Evolutionary conservation across 257 asterid genomes (phyloP).

Genomic region (Cynanchum wilfordii): DNA sequence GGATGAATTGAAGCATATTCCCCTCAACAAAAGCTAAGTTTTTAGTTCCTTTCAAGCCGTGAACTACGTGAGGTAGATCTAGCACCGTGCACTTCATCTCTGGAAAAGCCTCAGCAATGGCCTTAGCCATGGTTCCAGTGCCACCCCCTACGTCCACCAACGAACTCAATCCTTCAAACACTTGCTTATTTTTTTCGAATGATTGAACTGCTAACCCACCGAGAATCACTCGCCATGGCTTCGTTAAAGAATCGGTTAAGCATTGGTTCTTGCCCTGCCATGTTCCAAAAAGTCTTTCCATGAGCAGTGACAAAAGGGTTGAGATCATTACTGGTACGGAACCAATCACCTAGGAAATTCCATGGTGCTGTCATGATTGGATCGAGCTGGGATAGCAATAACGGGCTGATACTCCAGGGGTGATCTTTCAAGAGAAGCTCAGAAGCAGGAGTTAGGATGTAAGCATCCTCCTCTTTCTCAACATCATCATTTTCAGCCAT

Average conservation of each 20-base stretch:
- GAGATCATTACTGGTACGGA: slow-evolving; percentile 6
- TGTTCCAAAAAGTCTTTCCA: slow-evolving; percentile 15
- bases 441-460: not conserved
- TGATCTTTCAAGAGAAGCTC: too few species aligned
- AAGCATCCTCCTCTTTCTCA: not conserved
- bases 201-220: slow-evolving; percentile 1
- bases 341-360: slow-evolving; percentile 17
- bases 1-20: slow-evolving; percentile 12
- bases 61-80: too few species aligned
- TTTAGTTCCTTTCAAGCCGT: too few species aligned
- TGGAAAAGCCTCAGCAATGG: not conserved
- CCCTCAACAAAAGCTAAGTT: too few species aligned
- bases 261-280: slow-evolving; percentile 10
- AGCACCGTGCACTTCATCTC: too few species aligned
- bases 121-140: slow-evolving; percentile 20
- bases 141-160: slow-evolving; percentile 35
- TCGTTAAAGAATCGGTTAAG: slow-evolving; percentile 22
- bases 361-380: not conserved
- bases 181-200: too few species aligned
- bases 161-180: too few species aligned
- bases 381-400: slow-evolving; percentile 5
- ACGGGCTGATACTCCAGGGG: not conserved
- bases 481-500: not conserved
- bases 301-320: slow-evolving; percentile 17
- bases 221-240: slow-evolving; percentile 31